Evolutionary conservation across 2,329 filamentous ascomycete genomes (phyloP), one percentile per base, ranked within the genome.

Genomic region (Emergomyces africanus): DNA sequence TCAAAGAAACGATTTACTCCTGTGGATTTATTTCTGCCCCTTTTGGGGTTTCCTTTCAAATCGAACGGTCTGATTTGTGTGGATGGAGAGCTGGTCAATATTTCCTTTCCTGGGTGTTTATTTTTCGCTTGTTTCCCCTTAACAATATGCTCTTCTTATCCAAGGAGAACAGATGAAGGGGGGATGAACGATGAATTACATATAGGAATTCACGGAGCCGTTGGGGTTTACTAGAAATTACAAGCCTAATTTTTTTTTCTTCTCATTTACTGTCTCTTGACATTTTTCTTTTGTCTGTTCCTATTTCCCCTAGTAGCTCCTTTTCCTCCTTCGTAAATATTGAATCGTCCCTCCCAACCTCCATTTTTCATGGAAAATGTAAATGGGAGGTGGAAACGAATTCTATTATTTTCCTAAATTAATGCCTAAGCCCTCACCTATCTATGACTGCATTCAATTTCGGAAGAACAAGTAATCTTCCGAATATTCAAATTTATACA

Each of bases 21-120:
- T 14, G n/a, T 4, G 10, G 2, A 2, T 25, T n/a, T 10, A 14
- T 30, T 41, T 28, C n/a, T 28, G 20, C 23, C 14, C 20, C 18
- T 30, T 62, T 57, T 53, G 57, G 57, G 42, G 48, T 64, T 57
- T 63, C 60, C 39, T 55, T 63, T 58, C 59, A 60, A 61, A 57
- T 59, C 60, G 56, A 60, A 59, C 63, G 59, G 63, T 65, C 55
- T 57, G 58, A 61, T 66, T 51, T 69, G 64, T 55, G n/a, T 33
- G 64, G 57, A 15, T 33, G 48, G 44, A 33, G 67, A 61, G 65
- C 70, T 73, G 72, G 71, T 74, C 71, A 74, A 73, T 67, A 20
- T 62, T 66, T 62, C 64, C 35, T 25, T 58, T 62, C 59, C 53
- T 53, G 44, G 25, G 59, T 58, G 62, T 39, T 15, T 23, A 18